Evolutionary conservation across 2,329 filamentous ascomycete species (phyloP).

Genomic region (Chaetomiaceae sp.): DNA sequence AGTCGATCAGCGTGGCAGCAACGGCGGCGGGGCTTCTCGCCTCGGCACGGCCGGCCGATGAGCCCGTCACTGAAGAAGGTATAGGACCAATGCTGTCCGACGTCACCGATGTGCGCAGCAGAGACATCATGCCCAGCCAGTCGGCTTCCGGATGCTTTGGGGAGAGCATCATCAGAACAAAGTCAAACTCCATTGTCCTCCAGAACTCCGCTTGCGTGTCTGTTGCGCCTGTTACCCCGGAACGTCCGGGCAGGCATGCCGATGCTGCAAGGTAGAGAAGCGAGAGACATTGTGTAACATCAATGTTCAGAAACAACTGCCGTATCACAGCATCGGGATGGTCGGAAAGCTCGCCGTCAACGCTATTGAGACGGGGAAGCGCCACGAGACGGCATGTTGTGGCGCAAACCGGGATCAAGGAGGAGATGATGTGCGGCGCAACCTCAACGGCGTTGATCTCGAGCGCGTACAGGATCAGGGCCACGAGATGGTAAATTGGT

Average conservation of each 20-base stretch:
- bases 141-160: constrained; percentile 60
- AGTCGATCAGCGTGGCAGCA: constrained; percentile 51
- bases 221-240: constrained; percentile 23
- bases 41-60: constrained; percentile 7
- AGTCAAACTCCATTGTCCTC: constrained; percentile 61
- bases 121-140: constrained; percentile 58
- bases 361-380: constrained; percentile 49
- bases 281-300: constrained; percentile 59
- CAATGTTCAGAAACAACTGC: constrained; percentile 50
- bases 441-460: constrained; percentile 56
- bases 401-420: constrained; percentile 51
- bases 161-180: constrained; percentile 62
- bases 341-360: constrained; percentile 43
- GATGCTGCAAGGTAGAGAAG: constrained; percentile 61
- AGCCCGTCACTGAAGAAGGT: constrained; percentile 36
- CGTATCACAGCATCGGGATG: constrained; percentile 38
- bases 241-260: constrained; percentile 46
- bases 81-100: constrained; percentile 63
- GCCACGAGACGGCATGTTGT: constrained; percentile 57
- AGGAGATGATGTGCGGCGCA: constrained; percentile 54
- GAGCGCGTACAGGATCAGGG: constrained; percentile 60
- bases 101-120: constrained; percentile 63
- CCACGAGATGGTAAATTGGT: constrained; percentile 61
- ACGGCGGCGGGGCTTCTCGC: constrained; percentile 12
- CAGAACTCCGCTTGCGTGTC: constrained; percentile 51